A percentile compares a stretch with the other conserved stretches of the same genome.
These are phyloP conservation scores for Eucalyptus pumila DNA, from an alignment of 345 rosid genomes.

Conservation along the genomic window DNA sequence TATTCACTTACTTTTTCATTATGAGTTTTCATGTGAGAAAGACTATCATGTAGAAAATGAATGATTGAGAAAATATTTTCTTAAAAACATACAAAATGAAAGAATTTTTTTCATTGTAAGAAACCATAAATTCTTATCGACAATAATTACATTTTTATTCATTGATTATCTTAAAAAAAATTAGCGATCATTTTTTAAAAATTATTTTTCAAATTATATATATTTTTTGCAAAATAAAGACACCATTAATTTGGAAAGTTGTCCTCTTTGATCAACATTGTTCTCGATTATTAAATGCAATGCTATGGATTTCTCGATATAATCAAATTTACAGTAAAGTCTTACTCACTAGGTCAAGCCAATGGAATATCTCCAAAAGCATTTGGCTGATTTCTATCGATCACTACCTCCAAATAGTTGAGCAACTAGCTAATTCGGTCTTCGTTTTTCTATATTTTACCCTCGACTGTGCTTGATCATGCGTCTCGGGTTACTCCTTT, in stretches of 20 bases:
- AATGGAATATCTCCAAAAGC: background rate
- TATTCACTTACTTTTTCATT: background rate
- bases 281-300: background rate
- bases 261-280: background rate
- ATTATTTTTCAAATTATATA: too few species aligned
- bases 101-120: background rate
- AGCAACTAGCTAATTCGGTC: background rate
- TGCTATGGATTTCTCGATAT: background rate
- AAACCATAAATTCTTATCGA: too few species aligned
- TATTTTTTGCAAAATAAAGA: background rate
- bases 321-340: background rate
- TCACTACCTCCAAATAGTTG: background rate
- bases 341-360: background rate
- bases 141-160: too few species aligned
- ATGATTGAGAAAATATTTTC: background rate
- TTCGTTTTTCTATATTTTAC: background rate
- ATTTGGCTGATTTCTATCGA: background rate
- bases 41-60: background rate
- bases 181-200: too few species aligned
- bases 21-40: background rate
- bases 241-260: background rate
- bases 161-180: rapidly evolving
- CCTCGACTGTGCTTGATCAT: background rate
- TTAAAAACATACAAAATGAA: background rate
- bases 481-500: background rate